These are phyloP conservation scores for Suillus americanus DNA, from an alignment of 768 basidiomycete genomes.

Conservation along the genomic window DNA sequence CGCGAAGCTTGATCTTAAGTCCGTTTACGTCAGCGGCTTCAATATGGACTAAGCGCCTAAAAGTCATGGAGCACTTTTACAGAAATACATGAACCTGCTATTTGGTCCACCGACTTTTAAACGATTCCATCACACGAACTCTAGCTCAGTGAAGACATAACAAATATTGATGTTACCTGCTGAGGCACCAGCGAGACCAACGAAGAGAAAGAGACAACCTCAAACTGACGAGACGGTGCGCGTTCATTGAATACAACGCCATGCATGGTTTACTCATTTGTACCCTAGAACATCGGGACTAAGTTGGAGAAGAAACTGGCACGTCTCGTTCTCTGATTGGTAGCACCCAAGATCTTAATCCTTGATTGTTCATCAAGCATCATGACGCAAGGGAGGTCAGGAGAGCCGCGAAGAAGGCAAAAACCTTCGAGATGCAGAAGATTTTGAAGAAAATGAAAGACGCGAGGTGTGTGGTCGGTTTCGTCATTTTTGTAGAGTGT, in stretches of 20 bases:
- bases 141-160: not conserved
- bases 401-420: constrained; percentile 80
- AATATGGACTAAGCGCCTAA: not conserved
- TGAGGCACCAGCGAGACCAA: constrained; percentile 20
- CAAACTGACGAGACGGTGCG: constrained; percentile 32
- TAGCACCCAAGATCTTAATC: constrained; percentile 11
- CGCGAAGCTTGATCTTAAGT: constrained; percentile 16
- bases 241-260: not conserved
- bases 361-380: constrained; percentile 47
- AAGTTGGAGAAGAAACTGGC: constrained; percentile 58
- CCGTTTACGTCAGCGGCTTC: constrained; percentile 3
- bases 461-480: constrained; percentile 46
- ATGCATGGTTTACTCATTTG: constrained; percentile 2
- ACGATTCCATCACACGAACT: not conserved
- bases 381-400: constrained; percentile 71
- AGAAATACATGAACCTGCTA: not conserved
- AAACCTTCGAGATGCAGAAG: constrained; percentile 77
- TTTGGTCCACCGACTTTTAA: not conserved
- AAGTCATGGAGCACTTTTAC: not conserved
- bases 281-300: constrained; percentile 29
- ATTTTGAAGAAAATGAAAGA: constrained; percentile 80
- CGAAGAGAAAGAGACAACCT: constrained; percentile 45
- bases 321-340: constrained; percentile 25
- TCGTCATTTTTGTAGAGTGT: not conserved
- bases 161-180: constrained; percentile 2